phyloP scores from a whole-genome alignment of 257 asterid species.

The Solanum infundibuliforme region DNA sequence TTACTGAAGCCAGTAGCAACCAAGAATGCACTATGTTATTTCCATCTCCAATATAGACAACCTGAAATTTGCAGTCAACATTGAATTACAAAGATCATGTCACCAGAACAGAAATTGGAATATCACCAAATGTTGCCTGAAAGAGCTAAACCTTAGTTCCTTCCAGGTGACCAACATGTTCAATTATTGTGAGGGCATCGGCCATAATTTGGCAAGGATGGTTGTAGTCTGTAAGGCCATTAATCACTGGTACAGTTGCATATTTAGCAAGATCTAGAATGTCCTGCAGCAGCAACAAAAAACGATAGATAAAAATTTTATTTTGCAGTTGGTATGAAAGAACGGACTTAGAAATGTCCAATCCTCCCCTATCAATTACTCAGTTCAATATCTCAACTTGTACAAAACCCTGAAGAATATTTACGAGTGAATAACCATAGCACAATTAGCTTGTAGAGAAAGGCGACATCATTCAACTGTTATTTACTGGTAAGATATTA shows the following conservation, averaged over 20 bases:
- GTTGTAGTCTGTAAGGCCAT: conserved; percentile 86
- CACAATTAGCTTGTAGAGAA: background rate
- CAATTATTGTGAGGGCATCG: conserved; percentile 91
- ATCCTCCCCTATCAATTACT: background rate
- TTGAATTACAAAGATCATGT: background rate
- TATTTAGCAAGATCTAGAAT: conserved; percentile 83
- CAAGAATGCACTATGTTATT: conserved; percentile 96
- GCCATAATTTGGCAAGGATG: conserved; percentile 99
- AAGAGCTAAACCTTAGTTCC: conserved; percentile 69
- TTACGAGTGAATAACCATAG: background rate
- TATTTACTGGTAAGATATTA: background rate
- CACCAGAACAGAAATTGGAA: background rate
- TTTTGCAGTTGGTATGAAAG: background rate
- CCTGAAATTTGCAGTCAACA: conserved; percentile 29
- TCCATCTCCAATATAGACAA: conserved; percentile 95
- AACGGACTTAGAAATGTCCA: background rate
- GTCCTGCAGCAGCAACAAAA: conserved; percentile 43
- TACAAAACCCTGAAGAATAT: background rate
- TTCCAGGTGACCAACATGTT: conserved; percentile 77
- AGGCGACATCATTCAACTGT: background rate
- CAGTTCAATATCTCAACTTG: background rate
- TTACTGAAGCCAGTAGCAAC: conserved; percentile 67
- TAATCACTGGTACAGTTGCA: conserved; percentile 79
- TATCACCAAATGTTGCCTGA: background rate
- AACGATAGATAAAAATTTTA: background rate